Base-by-base conservation (phyloP, 2,329 filamentous ascomycete species). In the Calycina marina region DNA sequence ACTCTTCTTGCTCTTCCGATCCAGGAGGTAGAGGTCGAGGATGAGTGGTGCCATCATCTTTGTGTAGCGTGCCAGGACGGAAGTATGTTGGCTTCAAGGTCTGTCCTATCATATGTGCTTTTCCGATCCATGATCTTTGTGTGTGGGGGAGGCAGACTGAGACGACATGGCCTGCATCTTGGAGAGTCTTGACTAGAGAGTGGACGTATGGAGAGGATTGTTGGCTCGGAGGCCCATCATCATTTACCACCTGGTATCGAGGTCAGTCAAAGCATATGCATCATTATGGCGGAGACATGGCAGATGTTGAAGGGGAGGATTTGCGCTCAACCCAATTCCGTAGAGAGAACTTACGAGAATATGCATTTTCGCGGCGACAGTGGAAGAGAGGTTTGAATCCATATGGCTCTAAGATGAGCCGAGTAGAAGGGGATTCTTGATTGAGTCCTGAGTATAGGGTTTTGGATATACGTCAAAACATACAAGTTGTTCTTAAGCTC, bases 91-190 rank as follows among this genome's bases (percentile, higher is more conserved):
- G 85, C 53, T 77, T 83, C 40, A 93, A 71, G 6, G 81, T 80
- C 54, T 88, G 78, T 35, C 86, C 86, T 48, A 96, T 85, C 50
- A 96, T 81, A 57, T 96, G 90, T 3, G 90, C 90, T 63, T 98
- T 98, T 47, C 86, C 86, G 49, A 98, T 96, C 90, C 90, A 98
- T 35, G 85, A 93, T 40, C 88, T 76, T 59, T 98, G 90, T 5
- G 77, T 77, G 55, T 94, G 73, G 2, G 90, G 90, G 10, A 98
- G 71, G 41, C 90, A 79, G 30, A 98, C 86, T 5, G 84, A 93
- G 39, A 96, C 83, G n/a, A 62, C 67, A 57, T 94, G 88, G 5
- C 85, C 85, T 18, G 77, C 73, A 35, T 64, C 57, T 53, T 84
- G 73, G 31, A 90, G 73, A 32, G 69, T 68, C 39, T 71, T 62